Conservation (phyloP, 352 stramenopile species). For the Blastocystis sp. region DNA sequence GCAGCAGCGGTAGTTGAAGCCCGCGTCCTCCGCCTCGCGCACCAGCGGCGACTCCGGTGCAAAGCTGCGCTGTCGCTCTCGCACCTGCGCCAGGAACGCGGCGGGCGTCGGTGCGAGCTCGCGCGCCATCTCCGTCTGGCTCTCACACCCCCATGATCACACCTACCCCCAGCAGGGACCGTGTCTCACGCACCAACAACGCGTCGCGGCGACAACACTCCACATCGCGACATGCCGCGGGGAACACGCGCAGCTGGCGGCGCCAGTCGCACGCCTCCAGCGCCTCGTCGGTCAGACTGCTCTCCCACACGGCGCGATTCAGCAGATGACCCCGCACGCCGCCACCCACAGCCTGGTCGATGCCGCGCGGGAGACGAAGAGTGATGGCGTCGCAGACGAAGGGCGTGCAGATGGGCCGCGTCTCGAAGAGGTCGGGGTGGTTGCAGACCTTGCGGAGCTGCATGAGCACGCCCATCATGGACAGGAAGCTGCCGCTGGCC, state of each 20-base stretch:
- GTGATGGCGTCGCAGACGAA: constrained; percentile 75
- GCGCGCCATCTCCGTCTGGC: neutral
- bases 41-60: neutral
- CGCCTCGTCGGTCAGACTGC: constrained; percentile 19
- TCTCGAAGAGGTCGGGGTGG: constrained; percentile 96
- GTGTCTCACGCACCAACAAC: neutral
- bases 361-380: neutral
- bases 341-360: neutral
- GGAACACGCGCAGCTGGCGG: constrained; percentile 13
- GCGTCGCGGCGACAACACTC: neutral
- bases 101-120: neutral
- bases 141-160: neutral
- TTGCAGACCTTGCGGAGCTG: constrained; percentile 84
- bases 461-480: constrained; percentile 19
- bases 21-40: neutral
- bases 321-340: neutral
- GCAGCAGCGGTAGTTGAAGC: constrained; percentile 1
- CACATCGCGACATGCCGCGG: neutral
- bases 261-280: constrained; percentile 23
- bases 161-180: neutral
- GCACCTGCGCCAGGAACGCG: neutral
- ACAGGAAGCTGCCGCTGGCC: constrained; percentile 6
- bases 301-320: constrained; percentile 4
- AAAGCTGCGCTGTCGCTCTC: neutral
- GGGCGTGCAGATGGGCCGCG: constrained; percentile 89